phyloP scores from a whole-genome alignment of 306 rosid species.

The Dicorynia guianensis region DNA sequence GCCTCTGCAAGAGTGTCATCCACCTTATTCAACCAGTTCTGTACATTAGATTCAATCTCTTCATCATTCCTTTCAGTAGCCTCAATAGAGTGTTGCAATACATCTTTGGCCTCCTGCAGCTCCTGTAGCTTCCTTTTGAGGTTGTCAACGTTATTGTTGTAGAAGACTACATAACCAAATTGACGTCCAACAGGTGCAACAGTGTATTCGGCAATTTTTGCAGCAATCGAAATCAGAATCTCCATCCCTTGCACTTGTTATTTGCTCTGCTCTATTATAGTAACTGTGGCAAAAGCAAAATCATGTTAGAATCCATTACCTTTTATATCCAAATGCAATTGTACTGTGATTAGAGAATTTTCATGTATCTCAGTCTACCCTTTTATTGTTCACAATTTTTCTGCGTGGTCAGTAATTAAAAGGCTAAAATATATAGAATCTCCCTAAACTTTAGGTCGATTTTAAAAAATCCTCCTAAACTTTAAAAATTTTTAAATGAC shows the following conservation, averaged over 20 bases:
- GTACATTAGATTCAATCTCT: slow-evolving; percentile 45
- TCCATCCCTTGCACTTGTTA: slow-evolving; percentile 12
- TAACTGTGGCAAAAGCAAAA: too few relatives aligned
- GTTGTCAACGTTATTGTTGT: slow-evolving; percentile 23
- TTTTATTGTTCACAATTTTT: too few relatives aligned
- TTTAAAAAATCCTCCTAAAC: too few relatives aligned
- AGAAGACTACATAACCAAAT: slow-evolving; percentile 39
- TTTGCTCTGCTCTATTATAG: background rate
- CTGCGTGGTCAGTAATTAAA: too few relatives aligned
- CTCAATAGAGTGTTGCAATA: slow-evolving; percentile 43
- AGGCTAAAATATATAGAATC: too few relatives aligned
- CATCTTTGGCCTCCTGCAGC: slow-evolving; percentile 37
- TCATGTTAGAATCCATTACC: too few relatives aligned
- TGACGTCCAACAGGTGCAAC: slow-evolving; percentile 31
- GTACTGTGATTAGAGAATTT: too few relatives aligned
- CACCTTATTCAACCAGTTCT: slow-evolving; percentile 42
- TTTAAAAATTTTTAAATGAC: too few relatives aligned
- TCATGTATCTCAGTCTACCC: too few relatives aligned
- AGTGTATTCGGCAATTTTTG: slow-evolving; percentile 32
- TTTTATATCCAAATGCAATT: too few relatives aligned
- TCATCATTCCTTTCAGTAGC: slow-evolving; percentile 43
- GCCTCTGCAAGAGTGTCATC: slow-evolving; percentile 25
- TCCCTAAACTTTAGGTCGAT: too few relatives aligned
- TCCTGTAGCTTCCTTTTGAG: slow-evolving; percentile 40
- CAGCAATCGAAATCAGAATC: slow-evolving; percentile 29